A percentile compares a stretch with the other conserved stretches of the same genome.
Evolutionary conservation across 495 filamentous ascomycete genomes (phyloP).

Genomic region (Xylaria nigripes): DNA sequence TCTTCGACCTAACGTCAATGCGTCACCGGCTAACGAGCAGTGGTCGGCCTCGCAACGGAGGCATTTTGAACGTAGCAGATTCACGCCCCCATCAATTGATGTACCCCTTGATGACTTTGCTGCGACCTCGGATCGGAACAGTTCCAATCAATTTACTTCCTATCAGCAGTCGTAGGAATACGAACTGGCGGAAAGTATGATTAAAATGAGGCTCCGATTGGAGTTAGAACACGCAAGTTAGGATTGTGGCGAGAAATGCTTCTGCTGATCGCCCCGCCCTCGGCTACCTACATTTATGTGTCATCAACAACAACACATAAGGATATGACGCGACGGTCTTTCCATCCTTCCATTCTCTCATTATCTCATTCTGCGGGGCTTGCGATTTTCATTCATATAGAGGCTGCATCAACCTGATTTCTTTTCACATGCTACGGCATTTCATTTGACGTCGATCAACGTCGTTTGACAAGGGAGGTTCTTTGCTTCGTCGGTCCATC

Average conservation of each 20-base stretch:
- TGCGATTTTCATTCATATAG: constrained; percentile 7
- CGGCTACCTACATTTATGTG: background rate
- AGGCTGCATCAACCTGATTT: background rate
- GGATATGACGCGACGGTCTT: background rate
- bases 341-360: background rate
- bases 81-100: background rate
- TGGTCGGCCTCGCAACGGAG: background rate
- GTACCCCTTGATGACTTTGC: constrained; percentile 15
- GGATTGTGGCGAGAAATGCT: background rate
- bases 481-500: background rate
- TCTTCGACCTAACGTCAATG: background rate
- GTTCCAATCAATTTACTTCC: constrained; percentile 13
- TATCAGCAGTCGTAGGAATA: constrained; percentile 20
- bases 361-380: background rate
- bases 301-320: background rate
- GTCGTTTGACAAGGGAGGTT: background rate
- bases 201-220: background rate
- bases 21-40: background rate
- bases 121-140: constrained; percentile 8
- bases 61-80: background rate
- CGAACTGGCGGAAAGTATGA: constrained; percentile 6
- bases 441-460: background rate
- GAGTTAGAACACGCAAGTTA: background rate
- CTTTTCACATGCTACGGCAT: background rate
- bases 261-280: background rate